phyloP scores from a whole-genome alignment of 441 rosid genomes.

The Croton laevigatus region DNA sequence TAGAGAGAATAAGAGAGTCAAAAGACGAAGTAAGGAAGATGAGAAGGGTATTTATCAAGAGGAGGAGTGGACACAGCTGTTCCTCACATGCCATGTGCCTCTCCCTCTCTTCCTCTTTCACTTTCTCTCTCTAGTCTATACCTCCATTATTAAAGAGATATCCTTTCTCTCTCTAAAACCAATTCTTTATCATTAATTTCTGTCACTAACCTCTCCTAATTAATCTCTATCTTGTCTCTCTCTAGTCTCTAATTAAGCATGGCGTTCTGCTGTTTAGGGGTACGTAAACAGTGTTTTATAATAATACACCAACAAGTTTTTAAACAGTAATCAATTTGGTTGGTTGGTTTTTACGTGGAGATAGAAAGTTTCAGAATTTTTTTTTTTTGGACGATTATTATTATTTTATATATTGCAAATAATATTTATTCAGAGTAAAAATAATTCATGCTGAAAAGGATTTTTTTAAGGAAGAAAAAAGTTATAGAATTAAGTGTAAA shows the following conservation, averaged over 20 bases:
- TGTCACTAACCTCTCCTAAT: slow-evolving; percentile 4
- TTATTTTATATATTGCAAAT: too few species aligned
- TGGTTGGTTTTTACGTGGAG: too few species aligned
- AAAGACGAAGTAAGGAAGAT: slow-evolving; percentile 37
- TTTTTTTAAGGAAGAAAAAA: too few species aligned
- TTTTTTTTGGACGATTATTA: too few species aligned
- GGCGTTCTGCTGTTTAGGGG: background rate
- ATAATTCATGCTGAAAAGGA: too few species aligned
- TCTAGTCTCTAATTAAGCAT: background rate
- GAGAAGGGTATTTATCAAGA: slow-evolving; percentile 62
- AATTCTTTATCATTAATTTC: slow-evolving; percentile 15
- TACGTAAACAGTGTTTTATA: background rate
- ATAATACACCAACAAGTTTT: background rate
- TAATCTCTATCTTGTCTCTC: slow-evolving; percentile 21
- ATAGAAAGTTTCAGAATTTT: too few species aligned
- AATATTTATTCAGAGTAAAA: too few species aligned
- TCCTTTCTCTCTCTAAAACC: background rate
- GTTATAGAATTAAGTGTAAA: too few species aligned
- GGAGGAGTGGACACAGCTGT: slow-evolving; percentile 77
- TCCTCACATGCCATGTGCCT: slow-evolving; percentile 91
- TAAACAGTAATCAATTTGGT: too few species aligned
- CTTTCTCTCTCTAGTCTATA: background rate
- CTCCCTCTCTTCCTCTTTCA: too few species aligned
- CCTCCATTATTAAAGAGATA: background rate
- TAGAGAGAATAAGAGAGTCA: slow-evolving; percentile 25